phyloP scores from a whole-genome alignment of 78 protist species.

The Capsaspora owczarzaki region DNA sequence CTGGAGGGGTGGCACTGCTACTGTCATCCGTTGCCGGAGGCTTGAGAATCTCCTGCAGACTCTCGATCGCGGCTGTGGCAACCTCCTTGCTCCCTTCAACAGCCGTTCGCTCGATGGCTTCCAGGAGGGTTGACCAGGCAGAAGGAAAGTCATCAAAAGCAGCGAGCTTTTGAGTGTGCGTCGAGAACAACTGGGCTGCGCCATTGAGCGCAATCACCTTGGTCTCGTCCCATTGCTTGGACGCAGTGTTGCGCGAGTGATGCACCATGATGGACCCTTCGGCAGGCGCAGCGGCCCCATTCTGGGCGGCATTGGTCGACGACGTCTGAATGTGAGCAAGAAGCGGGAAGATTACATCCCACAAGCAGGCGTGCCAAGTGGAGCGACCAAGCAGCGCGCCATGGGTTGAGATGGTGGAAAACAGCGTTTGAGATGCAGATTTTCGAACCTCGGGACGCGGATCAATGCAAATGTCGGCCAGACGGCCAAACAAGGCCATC shows the following conservation, averaged over 20 bases:
- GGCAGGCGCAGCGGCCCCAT: no score
- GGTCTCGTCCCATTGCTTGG: slow-evolving; percentile 5
- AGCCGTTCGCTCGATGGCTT: not conserved
- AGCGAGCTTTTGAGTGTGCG: not conserved
- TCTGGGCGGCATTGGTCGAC: not conserved
- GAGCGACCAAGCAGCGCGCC: not conserved
- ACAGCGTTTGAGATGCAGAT: slow-evolving; percentile 24
- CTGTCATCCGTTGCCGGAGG: not conserved
- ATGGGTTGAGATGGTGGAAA: not conserved
- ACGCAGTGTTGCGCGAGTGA: slow-evolving; percentile 5
- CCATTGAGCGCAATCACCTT: not conserved
- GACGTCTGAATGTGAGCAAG: not conserved
- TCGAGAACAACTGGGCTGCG: not conserved
- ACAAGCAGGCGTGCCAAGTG: not conserved
- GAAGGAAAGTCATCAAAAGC: not conserved
- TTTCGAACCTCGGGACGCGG: slow-evolving; percentile 28
- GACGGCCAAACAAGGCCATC: not conserved
- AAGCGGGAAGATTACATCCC: not conserved
- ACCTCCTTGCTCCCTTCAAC: not conserved
- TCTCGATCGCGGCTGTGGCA: not conserved
- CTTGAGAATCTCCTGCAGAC: not conserved
- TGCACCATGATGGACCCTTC: slow-evolving; percentile 1
- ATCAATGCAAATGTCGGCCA: slow-evolving; percentile 20
- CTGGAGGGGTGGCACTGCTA: no score
- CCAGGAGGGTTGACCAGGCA: not conserved